phyloP scores from a whole-genome alignment of 495 filamentous ascomycete genomes.

The Elasticomyces elasticus region DNA sequence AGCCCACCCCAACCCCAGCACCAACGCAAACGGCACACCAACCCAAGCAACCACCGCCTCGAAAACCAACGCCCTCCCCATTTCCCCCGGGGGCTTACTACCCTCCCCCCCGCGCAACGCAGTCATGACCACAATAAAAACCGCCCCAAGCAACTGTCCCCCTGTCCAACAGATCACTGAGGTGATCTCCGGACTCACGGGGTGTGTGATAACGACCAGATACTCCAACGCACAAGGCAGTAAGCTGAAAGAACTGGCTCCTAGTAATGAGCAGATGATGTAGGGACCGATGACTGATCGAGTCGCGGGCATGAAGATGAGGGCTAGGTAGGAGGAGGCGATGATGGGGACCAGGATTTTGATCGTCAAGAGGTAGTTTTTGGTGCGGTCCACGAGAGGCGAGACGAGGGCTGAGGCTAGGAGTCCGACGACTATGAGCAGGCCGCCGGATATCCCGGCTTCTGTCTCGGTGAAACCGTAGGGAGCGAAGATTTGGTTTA shows the following conservation, averaged over 20 bases:
- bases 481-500: conserved; percentile 82
- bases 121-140: conserved; percentile 76
- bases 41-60: conserved; percentile 58
- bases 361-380: conserved; percentile 66
- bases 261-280: conserved; percentile 55
- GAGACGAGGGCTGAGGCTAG: conserved; percentile 61
- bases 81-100: conserved; percentile 53
- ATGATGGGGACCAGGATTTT: conserved; percentile 67
- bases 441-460: conserved; percentile 78
- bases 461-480: conserved; percentile 71
- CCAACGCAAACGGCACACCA: conserved; percentile 56
- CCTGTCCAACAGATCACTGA: conserved; percentile 74
- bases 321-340: conserved; percentile 56
- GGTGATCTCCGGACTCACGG: conserved; percentile 78
- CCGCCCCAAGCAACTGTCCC: conserved; percentile 66
- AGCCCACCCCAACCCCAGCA: conserved; percentile 40
- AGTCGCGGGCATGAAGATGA: conserved; percentile 72
- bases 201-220: conserved; percentile 75
- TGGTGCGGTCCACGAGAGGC: conserved; percentile 76
- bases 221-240: conserved; percentile 81
- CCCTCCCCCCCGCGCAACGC: conserved; percentile 54
- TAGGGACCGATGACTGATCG: conserved; percentile 60
- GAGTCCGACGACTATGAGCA: conserved; percentile 85
- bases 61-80: conserved; percentile 68
- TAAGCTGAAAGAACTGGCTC: conserved; percentile 68